phyloP scores from a whole-genome alignment of 805 yeast species.

The Metschnikowia cerradonensis region DNA sequence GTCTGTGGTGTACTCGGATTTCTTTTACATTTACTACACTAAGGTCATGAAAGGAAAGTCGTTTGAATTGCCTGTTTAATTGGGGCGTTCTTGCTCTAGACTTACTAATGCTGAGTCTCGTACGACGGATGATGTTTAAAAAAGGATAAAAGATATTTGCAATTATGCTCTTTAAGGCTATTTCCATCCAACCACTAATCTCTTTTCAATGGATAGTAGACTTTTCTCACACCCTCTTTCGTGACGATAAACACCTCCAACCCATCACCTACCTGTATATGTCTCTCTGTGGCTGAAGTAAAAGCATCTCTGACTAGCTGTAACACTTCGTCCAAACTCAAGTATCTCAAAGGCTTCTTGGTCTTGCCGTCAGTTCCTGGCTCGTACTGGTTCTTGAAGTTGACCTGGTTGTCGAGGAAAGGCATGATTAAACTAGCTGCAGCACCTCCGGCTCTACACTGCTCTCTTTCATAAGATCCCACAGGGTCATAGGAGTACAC shows the following conservation, averaged over 20 bases:
- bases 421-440: slow-evolving; percentile 97
- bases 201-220: slow-evolving; percentile 80
- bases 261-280: slow-evolving; percentile 97
- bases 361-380: slow-evolving; percentile 70
- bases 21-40: slow-evolving; percentile 85
- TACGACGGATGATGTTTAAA: too few species aligned
- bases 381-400: slow-evolving; percentile 86
- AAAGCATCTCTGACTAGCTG: slow-evolving; percentile 90
- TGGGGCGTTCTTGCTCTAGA: too few species aligned
- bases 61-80: slow-evolving; percentile 62
- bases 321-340: slow-evolving; percentile 80
- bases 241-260: slow-evolving; percentile 87
- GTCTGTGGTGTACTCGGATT: slow-evolving; percentile 87
- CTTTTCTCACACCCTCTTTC: slow-evolving; percentile 85
- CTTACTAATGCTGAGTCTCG: too few species aligned
- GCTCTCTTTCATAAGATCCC: slow-evolving; percentile 96
- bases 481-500: slow-evolving; percentile 97
- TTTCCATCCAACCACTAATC: slow-evolving; percentile 45
- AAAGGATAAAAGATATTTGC: neutral
- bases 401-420: slow-evolving; percentile 94
- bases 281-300: slow-evolving; percentile 95
- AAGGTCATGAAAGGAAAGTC: slow-evolving; percentile 74
- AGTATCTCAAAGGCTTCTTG: slow-evolving; percentile 57
- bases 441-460: slow-evolving; percentile 97
- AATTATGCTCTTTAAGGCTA: neutral